A percentile compares a stretch with the other conserved stretches of the same genome.
These are phyloP conservation scores for Candida krabiensis DNA, from an alignment of 805 yeast genomes.

Conservation along the genomic window DNA sequence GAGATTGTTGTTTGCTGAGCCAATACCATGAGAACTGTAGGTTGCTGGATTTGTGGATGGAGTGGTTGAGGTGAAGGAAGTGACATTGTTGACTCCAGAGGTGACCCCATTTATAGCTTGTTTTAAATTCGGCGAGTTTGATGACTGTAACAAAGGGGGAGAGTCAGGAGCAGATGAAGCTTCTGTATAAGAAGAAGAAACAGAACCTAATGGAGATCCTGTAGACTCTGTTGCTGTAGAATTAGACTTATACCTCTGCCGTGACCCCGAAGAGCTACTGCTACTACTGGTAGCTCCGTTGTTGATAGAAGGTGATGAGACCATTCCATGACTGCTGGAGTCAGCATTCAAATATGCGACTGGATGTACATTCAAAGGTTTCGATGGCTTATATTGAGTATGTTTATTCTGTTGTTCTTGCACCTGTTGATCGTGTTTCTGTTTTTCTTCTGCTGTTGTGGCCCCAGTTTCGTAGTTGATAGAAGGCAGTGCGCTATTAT, in stretches of 20 bases:
- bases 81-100: not conserved
- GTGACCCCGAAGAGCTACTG: constrained; percentile 3
- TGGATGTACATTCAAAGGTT: constrained; percentile 27
- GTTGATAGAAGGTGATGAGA: not conserved
- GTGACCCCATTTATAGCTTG: constrained; percentile 7
- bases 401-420: too few relatives aligned
- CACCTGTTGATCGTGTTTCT: too few relatives aligned
- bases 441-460: too few relatives aligned
- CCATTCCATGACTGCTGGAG: constrained; percentile 3
- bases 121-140: constrained; percentile 16
- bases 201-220: constrained; percentile 27
- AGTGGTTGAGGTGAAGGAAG: not conserved
- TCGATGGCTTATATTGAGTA: constrained; percentile 4
- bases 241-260: constrained; percentile 10
- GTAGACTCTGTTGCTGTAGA: constrained; percentile 26
- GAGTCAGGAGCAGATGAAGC: constrained; percentile 26
- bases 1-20: not conserved
- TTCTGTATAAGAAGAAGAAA: constrained; percentile 28
- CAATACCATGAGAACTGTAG: not conserved
- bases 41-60: not conserved
- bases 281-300: not conserved
- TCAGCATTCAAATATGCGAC: constrained; percentile 31
- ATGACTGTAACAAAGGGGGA: constrained; percentile 17
- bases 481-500: too few relatives aligned
- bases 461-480: too few relatives aligned